These are phyloP conservation scores for Aspergillus pseudonomiae DNA, from an alignment of 2,329 filamentous ascomycete species.

Conservation along the genomic window DNA sequence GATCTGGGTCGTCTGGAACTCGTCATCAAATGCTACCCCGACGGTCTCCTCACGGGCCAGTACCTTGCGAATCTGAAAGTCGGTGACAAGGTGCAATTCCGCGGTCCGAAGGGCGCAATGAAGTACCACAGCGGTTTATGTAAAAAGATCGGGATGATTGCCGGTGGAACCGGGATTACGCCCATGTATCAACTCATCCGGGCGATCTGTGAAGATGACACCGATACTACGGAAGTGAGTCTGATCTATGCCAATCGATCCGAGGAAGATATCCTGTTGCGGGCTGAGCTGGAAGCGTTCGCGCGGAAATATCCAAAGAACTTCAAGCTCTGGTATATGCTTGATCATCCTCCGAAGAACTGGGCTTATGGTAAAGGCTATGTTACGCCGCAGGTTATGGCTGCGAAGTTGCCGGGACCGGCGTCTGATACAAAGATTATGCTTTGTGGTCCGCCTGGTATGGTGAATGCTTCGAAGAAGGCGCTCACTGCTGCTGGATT, in stretches of 20 bases:
- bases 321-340: slow-evolving; percentile 59
- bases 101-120: slow-evolving; percentile 41
- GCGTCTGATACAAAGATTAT: slow-evolving; percentile 55
- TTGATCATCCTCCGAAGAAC: slow-evolving; percentile 50
- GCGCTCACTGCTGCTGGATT: slow-evolving; percentile 55
- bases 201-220: slow-evolving; percentile 62
- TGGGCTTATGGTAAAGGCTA: slow-evolving; percentile 57
- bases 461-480: slow-evolving; percentile 62
- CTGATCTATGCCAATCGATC: slow-evolving; percentile 63
- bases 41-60: slow-evolving; percentile 34
- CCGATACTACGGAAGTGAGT: slow-evolving; percentile 59
- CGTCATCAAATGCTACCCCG: slow-evolving; percentile 40
- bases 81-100: slow-evolving; percentile 37
- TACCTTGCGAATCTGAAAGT: slow-evolving; percentile 33
- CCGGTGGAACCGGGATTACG: slow-evolving; percentile 45
- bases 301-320: slow-evolving; percentile 56
- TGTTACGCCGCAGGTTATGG: slow-evolving; percentile 56
- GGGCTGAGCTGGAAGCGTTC: slow-evolving; percentile 58
- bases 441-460: slow-evolving; percentile 63
- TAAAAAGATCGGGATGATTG: slow-evolving; percentile 40
- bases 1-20: slow-evolving; percentile 38
- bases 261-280: slow-evolving; percentile 62
- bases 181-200: slow-evolving; percentile 66
- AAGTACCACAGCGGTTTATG: slow-evolving; percentile 33
- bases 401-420: slow-evolving; percentile 52